Conservation (phyloP, 1,139 yeast genomes). For the Kodamaea arcana region DNA sequence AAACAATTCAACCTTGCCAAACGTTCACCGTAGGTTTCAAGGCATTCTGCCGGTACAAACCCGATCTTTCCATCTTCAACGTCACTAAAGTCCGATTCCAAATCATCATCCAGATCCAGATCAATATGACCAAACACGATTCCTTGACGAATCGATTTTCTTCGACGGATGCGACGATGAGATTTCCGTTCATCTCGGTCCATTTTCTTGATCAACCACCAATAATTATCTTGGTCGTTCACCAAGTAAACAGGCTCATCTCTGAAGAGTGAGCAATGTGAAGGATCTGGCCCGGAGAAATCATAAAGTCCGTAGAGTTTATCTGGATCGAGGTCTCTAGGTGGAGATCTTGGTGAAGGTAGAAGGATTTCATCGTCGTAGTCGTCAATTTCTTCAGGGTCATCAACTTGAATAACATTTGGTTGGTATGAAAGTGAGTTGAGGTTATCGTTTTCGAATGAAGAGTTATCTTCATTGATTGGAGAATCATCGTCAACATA, state of each 20-base stretch:
- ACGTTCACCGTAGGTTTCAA: constrained; percentile 88
- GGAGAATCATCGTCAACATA: too few species aligned
- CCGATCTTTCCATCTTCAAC: constrained; percentile 71
- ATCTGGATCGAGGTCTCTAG: constrained; percentile 78
- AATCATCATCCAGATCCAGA: constrained; percentile 11
- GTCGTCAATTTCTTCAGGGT: constrained; percentile 3
- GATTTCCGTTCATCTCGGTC: constrained; percentile 33
- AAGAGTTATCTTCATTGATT: not conserved
- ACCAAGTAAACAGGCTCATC: constrained; percentile 81
- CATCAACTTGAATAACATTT: constrained; percentile 7
- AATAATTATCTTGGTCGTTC: constrained; percentile 87
- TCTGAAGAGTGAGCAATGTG: constrained; percentile 75
- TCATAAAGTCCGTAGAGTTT: constrained; percentile 84
- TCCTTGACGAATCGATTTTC: constrained; percentile 6
- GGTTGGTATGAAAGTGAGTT: not conserved
- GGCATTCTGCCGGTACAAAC: constrained; percentile 93
- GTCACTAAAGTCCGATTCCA: constrained; percentile 17
- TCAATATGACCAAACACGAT: constrained; percentile 7
- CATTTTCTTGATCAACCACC: constrained; percentile 89
- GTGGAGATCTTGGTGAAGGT: constrained; percentile 72
- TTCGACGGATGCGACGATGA: constrained; percentile 8
- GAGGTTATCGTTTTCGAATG: not conserved
- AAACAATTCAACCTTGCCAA: constrained; percentile 89
- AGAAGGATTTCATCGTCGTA: constrained; percentile 19
- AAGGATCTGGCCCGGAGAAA: constrained; percentile 89